Conservation (phyloP, 129 eudicot species). For the Flaveria linearis region DNA sequence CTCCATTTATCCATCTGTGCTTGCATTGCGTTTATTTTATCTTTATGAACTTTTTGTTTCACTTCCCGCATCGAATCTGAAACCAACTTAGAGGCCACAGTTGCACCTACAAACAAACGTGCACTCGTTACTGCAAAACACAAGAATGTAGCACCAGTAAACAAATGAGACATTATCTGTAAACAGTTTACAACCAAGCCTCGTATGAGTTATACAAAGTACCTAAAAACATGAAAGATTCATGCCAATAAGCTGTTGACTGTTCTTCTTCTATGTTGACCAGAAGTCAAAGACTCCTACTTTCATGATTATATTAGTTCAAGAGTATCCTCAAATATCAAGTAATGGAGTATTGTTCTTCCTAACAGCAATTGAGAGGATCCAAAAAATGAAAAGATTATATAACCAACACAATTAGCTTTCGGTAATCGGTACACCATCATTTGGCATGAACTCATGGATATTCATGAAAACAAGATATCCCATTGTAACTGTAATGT, state of each 20-base stretch:
- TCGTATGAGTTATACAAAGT: too few species aligned
- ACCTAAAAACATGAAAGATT: too few species aligned
- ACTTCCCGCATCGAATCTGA: conserved; percentile 32
- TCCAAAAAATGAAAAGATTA: too few species aligned
- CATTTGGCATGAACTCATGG: too few species aligned
- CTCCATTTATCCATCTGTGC: conserved; percentile 32
- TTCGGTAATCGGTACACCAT: too few species aligned
- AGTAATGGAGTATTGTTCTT: too few species aligned
- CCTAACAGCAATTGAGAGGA: too few species aligned
- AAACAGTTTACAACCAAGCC: too few species aligned
- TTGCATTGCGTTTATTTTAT: conserved; percentile 14
- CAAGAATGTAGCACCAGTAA: background rate
- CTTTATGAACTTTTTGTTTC: conserved; percentile 20
- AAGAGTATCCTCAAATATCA: background rate
- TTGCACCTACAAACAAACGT: conserved; percentile 23
- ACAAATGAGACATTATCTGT: background rate
- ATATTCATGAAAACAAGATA: too few species aligned
- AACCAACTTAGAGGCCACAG: conserved; percentile 23
- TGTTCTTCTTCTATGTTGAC: background rate
- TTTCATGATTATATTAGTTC: background rate
- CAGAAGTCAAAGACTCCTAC: background rate
- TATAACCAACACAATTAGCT: too few species aligned
- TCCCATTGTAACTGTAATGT: too few species aligned
- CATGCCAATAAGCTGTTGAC: too few species aligned
- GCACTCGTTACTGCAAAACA: background rate